Base-by-base conservation (phyloP, 2,329 filamentous ascomycete genomes). In the Tolypocladium cylindrosporum region DNA sequence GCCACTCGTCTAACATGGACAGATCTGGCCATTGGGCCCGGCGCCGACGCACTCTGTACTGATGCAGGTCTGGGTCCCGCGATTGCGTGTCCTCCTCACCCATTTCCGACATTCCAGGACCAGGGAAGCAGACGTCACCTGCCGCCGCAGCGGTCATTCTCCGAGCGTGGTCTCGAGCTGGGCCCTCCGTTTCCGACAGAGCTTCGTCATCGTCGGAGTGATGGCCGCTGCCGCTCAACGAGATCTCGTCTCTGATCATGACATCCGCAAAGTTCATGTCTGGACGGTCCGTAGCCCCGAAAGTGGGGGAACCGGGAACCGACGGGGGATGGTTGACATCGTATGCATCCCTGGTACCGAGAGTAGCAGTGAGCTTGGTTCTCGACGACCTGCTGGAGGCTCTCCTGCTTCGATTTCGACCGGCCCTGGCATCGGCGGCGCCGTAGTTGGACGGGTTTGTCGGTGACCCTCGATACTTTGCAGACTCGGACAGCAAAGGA, bases 111-210 rank as follows among this genome's bases (percentile, higher is more conserved):
- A 91, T 73, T 36, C 67, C 72, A 10, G 69, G 85, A 57, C 89
- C 85, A 0, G 92, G 93, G 66, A 96, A 97, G 75, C 94, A 97
- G 0, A 97, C 92, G 73, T 97, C 94, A 63, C 89, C 89, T 66
- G 94, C 85, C 0, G 86, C 89, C 13, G 86, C 79, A 14, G 87
- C 71, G 14, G 80, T 79, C 62, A 85, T 79, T 42, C 87, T 79
- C 54, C 69, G 65, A 7, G 60, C 61, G 21, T 64, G 68, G 36
- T 70, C 68, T 24, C 66, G 62, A 24, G 64, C 57, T 3, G 56
- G 58, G 6, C 59, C 63, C 9, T 63, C 69, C 4, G 64, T 57
- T 9, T 71, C 70, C 8, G 72, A 72, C 14, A 65, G 59, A 9
- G 67, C 65, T n/a, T 73, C 70, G 27, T 74, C 68, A 11, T 68